Evolutionary conservation across 768 basidiomycete genomes (phyloP), one percentile per base, ranked within the genome.

Genomic region (Boletus rubescentipes): DNA sequence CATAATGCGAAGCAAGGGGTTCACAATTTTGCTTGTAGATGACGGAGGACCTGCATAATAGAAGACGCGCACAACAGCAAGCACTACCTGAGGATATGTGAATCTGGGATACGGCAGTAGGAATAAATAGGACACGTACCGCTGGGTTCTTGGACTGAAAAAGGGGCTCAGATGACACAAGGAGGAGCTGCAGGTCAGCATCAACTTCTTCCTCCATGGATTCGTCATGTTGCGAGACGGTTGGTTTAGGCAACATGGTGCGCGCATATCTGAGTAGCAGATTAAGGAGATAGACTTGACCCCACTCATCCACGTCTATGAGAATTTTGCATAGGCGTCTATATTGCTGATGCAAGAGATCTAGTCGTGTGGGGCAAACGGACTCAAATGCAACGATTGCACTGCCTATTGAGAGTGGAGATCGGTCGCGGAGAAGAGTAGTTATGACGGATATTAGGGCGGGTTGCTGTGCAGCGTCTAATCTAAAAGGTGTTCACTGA

Each of bases 271-370:
- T 77, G 51, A 86, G 72, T 31, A 99, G 78, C 14, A 98, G 77
- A 40, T 86, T 80, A 55, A 96, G 77, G 18, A 93, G 70, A 42
- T 86, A 82, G 7, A 89, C 82, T 69, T 98, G 97, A 0, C 93
- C 94, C 97, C 97, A 99, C 68, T 97, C 96, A 62, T 99, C 97
- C 5, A 88, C 86, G 62, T 99, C 94, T 32, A 93, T 79, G 3
- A 98, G 74, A n/a, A 89, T 75, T 39, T 80, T 79, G 66, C 93
- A 97, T 30, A 94, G 75, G 26, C 91, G 83, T 21, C 95, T 79
- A 62, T 91, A 99, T 60, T 97, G 91, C 16, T 80, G 79, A 64
- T 99, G 97, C 2, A 99, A 71, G 12, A 97, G 82, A 64, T 96
- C 93, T 12, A 95, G 79, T 41, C 88, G 80, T 0, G 88, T 86